These are phyloP conservation scores for Russula earlei DNA, from an alignment of 768 basidiomycete species.

Conservation along the genomic window DNA sequence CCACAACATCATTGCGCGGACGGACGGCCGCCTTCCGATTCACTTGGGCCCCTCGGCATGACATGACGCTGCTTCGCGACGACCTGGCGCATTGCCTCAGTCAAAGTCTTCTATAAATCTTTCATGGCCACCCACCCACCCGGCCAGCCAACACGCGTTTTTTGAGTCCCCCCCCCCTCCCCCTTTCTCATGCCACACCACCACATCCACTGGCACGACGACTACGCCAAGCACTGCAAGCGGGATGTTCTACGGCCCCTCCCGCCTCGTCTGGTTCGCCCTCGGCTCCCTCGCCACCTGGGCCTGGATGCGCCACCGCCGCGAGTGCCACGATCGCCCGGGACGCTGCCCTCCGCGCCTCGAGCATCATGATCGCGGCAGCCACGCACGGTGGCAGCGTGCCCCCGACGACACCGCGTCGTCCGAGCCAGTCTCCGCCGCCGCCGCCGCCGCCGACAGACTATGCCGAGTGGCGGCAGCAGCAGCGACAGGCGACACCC, in stretches of 20 bases:
- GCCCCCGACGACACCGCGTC: not conserved
- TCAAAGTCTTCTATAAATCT: not conserved
- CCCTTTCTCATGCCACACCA: not conserved
- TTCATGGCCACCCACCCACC: not conserved
- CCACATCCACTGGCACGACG: not conserved
- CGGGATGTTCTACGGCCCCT: slow-evolving; percentile 30
- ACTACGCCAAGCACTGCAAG: not conserved
- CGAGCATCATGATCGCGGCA: slow-evolving; percentile 16
- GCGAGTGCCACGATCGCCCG: slow-evolving; percentile 23
- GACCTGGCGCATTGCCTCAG: not conserved
- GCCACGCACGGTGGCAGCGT: slow-evolving; percentile 24
- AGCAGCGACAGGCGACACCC: too few species aligned
- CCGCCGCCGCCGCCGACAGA: not conserved
- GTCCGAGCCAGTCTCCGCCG: too few species aligned
- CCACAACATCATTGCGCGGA: not conserved
- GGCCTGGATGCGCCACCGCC: slow-evolving; percentile 31
- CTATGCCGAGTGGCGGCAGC: not conserved
- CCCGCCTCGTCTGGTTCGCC: slow-evolving; percentile 60
- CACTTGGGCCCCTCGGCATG: not conserved
- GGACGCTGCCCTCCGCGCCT: slow-evolving; percentile 25
- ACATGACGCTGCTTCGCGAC: not conserved
- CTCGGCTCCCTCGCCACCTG: slow-evolving; percentile 41
- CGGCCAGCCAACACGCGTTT: too few species aligned
- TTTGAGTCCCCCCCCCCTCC: too few species aligned
- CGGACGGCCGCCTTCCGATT: not conserved